Evolutionary conservation across 2,329 filamentous ascomycete genomes (phyloP), one percentile per base, ranked within the genome.

Genomic region (Talaromyces albobiverticillius): DNA sequence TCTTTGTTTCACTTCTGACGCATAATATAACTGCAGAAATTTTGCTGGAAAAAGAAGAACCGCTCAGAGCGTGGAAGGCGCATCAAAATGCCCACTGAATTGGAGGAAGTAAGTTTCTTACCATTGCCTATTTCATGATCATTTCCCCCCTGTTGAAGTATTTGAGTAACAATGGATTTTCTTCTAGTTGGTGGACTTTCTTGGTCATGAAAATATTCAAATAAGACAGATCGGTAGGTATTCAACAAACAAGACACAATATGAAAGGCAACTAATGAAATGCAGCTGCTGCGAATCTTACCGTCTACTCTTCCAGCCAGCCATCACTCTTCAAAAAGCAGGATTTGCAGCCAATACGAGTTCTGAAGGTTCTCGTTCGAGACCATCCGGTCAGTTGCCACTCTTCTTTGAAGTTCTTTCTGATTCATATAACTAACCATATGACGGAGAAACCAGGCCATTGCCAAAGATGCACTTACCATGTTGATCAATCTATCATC

Each of bases 391-490:
- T 94, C 76, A 66, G 84, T 73, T 29, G 16, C 14, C 18, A 20
- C 20, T 36, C 46, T 18, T 3, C 8, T 43, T 8, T 42, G 4
- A 51, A 34, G 23, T 34, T 36, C 20, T 45, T n/a, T 20, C 29
- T 26, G 20, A 22, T 18, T 20, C 10, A 26, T 41, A 14, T n/a
- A 38, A 4, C 4, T 9, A 40, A 40, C 1, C 3, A 16, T 13
- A 8, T 22, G 26, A 29, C 26, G 26, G 26, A 42, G 18, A 42
- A n/a, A n/a, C 3, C 59, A 95, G 85, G 84, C 88, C 70, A 96
- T 96, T 57, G 89, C 93, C n/a, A 90, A 94, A 69, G 88, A 96
- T 83, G 92, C 89, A 34, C 76, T 96, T 61, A 95, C 86, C 13
- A 78, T 78, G 49, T 64, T 79, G 42, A 93, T 96, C 62, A 85